Base-by-base conservation (phyloP, 2,329 filamentous ascomycete species). In the Sordariomycetes sp. region DNA sequence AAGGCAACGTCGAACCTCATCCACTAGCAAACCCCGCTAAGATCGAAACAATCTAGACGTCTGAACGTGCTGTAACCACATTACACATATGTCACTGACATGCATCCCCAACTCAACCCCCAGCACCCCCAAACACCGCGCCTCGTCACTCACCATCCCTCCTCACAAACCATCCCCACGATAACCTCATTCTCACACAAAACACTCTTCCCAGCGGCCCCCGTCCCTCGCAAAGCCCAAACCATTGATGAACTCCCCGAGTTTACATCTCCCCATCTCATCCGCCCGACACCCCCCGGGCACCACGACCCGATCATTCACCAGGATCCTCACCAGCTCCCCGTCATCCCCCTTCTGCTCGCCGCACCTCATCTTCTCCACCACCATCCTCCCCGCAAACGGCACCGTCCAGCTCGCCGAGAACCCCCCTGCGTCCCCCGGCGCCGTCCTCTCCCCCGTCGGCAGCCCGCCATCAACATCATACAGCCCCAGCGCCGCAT, bases 271-370 rank as follows among this genome's bases (percentile, higher is more conserved):
- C 2, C 90, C 90, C 55, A 85, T 69, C 54, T 69, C 64, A 69
- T 96, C 90, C 3, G 77, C 84, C 12, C 76, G 77, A 68, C 91
- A 96, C 54, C 78, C 83, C 62, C 80, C 73, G 58, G 95, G 69
- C 12, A 84, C 82, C 59, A 91, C 75, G 2, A 96, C 89, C 25
- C 89, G 79, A 65, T 95, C 90, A 69, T 96, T 96, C 39, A 96
- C 74, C 59, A 96, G 71, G 4, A 95, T 76, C 42, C 91, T 79
- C 12, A 96, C 88, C 56, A 86, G 74, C 68, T 94, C 87, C n/a
- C n/a, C n/a, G n/a, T n/a, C n/a, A n/a, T n/a, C n/a, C n/a, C n/a
- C n/a, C 65, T 89, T 81, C 1, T 70, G 61, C n/a, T 71, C 68
- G 2, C 34, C 67, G 68, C 91, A 96, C 48, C 70, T 70, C 80